Evolutionary conservation across 2,329 filamentous ascomycete genomes (phyloP), one percentile per base, ranked within the genome.

Genomic region (Volutella citrinella): DNA sequence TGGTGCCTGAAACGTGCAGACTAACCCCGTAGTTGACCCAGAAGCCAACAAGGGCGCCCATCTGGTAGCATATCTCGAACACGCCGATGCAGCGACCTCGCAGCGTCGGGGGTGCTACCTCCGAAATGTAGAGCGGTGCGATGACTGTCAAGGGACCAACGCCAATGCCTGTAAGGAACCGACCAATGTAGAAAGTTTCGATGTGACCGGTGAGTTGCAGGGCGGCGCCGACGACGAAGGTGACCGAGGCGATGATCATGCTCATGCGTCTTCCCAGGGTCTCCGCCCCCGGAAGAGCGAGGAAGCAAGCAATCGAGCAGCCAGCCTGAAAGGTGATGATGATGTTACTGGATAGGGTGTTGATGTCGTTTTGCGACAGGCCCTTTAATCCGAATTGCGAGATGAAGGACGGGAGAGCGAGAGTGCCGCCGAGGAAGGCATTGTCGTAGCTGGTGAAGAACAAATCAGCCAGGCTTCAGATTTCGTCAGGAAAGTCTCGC

Each of bases 71-170:
- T 29, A 46, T 46, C 41, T 72, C 68, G 42, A 69, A 72, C 22
- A 72, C 65, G 20, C 69, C 70, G 14, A 72, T 58, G 3, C 73
- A 55, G 2, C 68, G 60, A 12, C 70, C 70, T 34, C 70, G 62
- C 40, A 72, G 70, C 8, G 64, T 64, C 5, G 68, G 65, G 7
- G 69, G 69, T 4, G 66, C 50, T 1, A 51, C 55, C 43, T 65
- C 61, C 10, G 61, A 51, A 27, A 63, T 59, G 40, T 64, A 64
- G n/a, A n/a, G n/a, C n/a, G n/a, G n/a, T n/a, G n/a, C n/a, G n/a
- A n/a, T n/a, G n/a, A n/a, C n/a, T n/a, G n/a, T n/a, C n/a, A n/a
- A n/a, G n/a, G n/a, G 62, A 10, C 69, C 69, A 38, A 72, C 68
- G 9, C 68, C 69, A 13, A 72, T 42, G 22, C 69, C 68, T 8